Evolutionary conservation across 176 grass and related monocot genomes (phyloP).

Genomic region (Rhipidocladum racemiflorum): DNA sequence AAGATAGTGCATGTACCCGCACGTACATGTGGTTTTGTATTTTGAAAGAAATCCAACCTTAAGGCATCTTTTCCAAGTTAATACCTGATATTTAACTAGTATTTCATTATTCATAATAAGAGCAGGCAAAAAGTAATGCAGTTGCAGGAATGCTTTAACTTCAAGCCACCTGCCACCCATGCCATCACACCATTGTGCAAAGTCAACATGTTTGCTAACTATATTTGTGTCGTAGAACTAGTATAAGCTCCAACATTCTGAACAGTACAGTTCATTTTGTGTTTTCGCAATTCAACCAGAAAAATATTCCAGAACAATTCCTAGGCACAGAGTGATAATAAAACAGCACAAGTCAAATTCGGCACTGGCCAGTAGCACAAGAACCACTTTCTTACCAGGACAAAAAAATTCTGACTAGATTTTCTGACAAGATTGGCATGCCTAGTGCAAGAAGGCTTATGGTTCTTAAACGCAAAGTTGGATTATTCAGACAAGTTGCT

Average conservation of each 20-base stretch:
- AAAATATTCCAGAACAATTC: background rate
- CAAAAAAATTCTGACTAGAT: background rate
- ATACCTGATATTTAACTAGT: background rate
- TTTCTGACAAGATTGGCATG: background rate
- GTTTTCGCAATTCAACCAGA: background rate
- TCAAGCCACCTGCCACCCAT: background rate
- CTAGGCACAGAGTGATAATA: background rate
- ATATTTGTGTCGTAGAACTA: too few species aligned
- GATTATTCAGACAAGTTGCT: background rate
- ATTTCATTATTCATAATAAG: background rate
- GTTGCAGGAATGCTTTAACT: background rate
- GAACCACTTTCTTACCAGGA: background rate
- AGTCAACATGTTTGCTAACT: background rate
- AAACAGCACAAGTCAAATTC: background rate
- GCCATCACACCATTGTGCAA: background rate
- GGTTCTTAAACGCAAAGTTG: background rate
- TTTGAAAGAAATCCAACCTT: background rate
- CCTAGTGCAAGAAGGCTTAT: background rate
- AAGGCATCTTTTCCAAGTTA: background rate
- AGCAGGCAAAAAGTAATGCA: background rate
- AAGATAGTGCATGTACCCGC: too few species aligned
- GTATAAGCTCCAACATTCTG: background rate
- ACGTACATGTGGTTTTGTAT: too few species aligned
- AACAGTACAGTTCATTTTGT: background rate
- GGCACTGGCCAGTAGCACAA: background rate